A percentile compares a stretch with the other conserved stretches of the same genome.
phyloP scores from a whole-genome alignment of 2,329 filamentous ascomycete genomes.

The Penicillium sp. region DNA sequence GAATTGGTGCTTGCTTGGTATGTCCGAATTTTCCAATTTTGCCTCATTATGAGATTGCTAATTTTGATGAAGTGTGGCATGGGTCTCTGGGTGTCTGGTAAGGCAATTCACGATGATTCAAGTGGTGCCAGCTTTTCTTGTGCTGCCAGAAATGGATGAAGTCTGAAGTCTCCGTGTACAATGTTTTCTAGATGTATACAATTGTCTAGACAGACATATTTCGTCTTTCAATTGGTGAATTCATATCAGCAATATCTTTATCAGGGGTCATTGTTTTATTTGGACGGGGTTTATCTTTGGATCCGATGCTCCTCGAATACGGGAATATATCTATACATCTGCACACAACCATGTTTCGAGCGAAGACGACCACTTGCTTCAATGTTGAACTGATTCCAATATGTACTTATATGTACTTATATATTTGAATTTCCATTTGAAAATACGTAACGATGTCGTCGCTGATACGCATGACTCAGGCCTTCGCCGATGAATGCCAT shows the following conservation, averaged over 20 bases:
- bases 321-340: no score
- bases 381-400: background rate
- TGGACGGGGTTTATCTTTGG: background rate
- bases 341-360: background rate
- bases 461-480: background rate
- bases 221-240: background rate
- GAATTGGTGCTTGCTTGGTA: slow-evolving; percentile 12
- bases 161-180: background rate
- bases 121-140: slow-evolving; percentile 16
- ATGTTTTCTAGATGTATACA: background rate
- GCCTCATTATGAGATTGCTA: background rate
- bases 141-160: background rate
- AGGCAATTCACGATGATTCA: slow-evolving; percentile 13
- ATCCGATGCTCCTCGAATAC: background rate
- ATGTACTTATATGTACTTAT: background rate
- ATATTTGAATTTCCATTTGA: no score
- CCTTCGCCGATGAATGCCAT: background rate
- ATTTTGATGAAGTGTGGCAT: slow-evolving; percentile 9
- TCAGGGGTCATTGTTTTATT: no score
- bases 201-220: background rate
- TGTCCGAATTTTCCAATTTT: background rate
- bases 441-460: background rate
- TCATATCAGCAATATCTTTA: rapidly evolving
- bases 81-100: slow-evolving; percentile 18
- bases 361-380: background rate